Evolutionary conservation across 495 filamentous ascomycete genomes (phyloP).

Genomic region (Saxispiralis lemnorum): DNA sequence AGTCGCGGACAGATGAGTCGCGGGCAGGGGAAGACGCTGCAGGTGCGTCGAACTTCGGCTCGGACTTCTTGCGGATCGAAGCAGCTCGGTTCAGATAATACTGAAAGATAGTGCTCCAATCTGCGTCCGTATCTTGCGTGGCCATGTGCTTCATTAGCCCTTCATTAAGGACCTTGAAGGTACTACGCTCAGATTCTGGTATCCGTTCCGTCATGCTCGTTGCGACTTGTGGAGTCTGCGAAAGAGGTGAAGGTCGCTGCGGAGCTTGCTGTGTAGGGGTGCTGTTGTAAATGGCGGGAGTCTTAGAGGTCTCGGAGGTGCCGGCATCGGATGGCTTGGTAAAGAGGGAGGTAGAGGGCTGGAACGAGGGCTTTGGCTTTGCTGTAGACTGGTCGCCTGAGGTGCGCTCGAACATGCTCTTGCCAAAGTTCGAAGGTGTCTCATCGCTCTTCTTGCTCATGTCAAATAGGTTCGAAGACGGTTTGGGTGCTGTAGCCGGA

Average conservation of each 20-base stretch:
- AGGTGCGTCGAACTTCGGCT: not conserved
- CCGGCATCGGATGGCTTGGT: not conserved
- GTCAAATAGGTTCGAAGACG: not conserved
- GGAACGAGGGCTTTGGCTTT: slow-evolving; percentile 2
- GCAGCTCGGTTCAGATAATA: slow-evolving; percentile 9
- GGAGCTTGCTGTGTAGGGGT: no score
- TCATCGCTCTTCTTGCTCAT: not conserved
- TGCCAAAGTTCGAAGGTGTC: not conserved
- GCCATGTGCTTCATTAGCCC: slow-evolving; percentile 11
- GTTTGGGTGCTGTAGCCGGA: slow-evolving; percentile 1
- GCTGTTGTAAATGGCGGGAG: no score
- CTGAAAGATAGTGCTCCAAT: slow-evolving; percentile 13
- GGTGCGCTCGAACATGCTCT: slow-evolving; percentile 11
- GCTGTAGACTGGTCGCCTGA: slow-evolving; percentile 1
- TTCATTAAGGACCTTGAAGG: slow-evolving; percentile 12
- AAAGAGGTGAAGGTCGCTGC: no score
- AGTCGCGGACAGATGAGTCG: no score
- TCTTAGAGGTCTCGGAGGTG: not conserved
- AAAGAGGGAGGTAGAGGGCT: slow-evolving; percentile 1
- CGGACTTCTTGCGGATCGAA: not conserved
- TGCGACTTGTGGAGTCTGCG: not conserved
- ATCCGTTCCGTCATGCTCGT: not conserved
- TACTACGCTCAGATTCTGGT: not conserved
- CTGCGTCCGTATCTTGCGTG: slow-evolving; percentile 5
- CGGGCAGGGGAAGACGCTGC: not conserved